A percentile compares a stretch with the other conserved stretches of the same genome.
Evolutionary conservation across 805 yeast genomes (phyloP).

Genomic region (Dipodascus albidus): DNA sequence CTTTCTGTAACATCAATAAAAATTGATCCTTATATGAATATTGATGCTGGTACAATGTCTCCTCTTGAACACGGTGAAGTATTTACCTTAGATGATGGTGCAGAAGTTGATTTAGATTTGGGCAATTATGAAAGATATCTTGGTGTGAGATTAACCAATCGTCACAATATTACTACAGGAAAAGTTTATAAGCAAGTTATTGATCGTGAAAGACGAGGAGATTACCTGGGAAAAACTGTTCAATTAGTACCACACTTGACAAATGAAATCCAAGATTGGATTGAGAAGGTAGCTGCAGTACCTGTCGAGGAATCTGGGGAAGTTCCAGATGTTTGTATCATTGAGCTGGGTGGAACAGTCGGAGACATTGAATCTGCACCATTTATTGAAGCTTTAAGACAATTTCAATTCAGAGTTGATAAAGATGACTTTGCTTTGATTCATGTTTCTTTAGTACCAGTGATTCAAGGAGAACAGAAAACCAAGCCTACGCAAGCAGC

Average conservation of each 20-base stretch:
- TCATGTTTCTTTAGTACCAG: constrained; percentile 95
- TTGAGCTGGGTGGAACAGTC: constrained; percentile 98
- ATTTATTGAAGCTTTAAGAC: constrained; percentile 96
- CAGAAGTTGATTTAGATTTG: constrained; percentile 94
- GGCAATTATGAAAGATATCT: constrained; percentile 97
- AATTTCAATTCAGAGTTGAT: constrained; percentile 96
- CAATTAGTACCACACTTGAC: constrained; percentile 98
- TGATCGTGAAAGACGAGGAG: constrained; percentile 91
- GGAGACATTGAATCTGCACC: constrained; percentile 99
- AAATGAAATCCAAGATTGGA: constrained; percentile 97
- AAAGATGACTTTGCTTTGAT: constrained; percentile 86
- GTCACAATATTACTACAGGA: constrained; percentile 97
- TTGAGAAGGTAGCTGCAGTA: constrained; percentile 78
- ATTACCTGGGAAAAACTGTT: constrained; percentile 96
- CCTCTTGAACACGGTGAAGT: constrained; percentile 99
- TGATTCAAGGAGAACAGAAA: constrained; percentile 96
- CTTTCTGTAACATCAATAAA: constrained; percentile 93
- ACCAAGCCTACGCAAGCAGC: constrained; percentile 99
- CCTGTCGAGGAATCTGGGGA: constrained; percentile 86
- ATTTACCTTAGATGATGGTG: constrained; percentile 95
- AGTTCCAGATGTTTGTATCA: constrained; percentile 92
- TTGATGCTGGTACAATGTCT: constrained; percentile 99
- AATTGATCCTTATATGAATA: constrained; percentile 98
- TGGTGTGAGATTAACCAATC: constrained; percentile 82
- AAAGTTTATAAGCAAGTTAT: constrained; percentile 91